Base-by-base conservation (phyloP, 371 early-diverging fungal genomes). In the Mortierella sp. region DNA sequence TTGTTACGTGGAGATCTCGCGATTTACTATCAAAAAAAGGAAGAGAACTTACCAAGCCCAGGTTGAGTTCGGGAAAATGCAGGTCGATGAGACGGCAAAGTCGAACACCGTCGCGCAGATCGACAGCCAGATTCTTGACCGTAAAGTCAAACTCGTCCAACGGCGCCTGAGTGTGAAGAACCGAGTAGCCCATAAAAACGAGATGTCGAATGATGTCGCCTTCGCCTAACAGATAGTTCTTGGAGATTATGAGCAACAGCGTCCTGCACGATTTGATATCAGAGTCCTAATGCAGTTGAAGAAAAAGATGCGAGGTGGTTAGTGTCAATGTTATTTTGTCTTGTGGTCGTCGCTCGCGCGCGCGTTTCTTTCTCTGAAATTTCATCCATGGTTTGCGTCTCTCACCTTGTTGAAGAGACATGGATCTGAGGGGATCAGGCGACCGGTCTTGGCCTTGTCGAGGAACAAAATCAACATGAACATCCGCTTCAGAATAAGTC, bases 321-420 rank as follows among this genome's bases (percentile, higher is more conserved):
- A 37, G 22, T 4, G 4, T 19, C 31, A 6, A 19, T 13, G 29
- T 2, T 13, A 5, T 0, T 52, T 24, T 29, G 26, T 19, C 8
- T 16, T 13, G 19, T 19, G 19, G 8, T 7, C n/a, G n/a, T n/a
- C n/a, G n/a, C n/a, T n/a, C n/a, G n/a, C n/a, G n/a, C n/a, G 7
- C 31, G 22, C 34, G 37, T 19, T 16, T 31, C 0, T 19, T 4
- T 2, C 37, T 19, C 4, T 9, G 37, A 4, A 31, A 1, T 22
- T 34, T 34, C 37, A 8, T 34, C 22, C 9, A 6, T 4, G 22
- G 61, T 2, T 1, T 22, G 22, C 9, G n/a, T n/a, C 8, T 9
- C 41, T 26, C 77, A 84, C 80, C 77, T 80, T 85, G 48, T 76
- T 77, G 74, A 86, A 86, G 10, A 86, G 50, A 39, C 86, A 86